These are phyloP conservation scores for Tuber umbilicatum DNA, from an alignment of 495 filamentous ascomycete species.

Conservation along the genomic window DNA sequence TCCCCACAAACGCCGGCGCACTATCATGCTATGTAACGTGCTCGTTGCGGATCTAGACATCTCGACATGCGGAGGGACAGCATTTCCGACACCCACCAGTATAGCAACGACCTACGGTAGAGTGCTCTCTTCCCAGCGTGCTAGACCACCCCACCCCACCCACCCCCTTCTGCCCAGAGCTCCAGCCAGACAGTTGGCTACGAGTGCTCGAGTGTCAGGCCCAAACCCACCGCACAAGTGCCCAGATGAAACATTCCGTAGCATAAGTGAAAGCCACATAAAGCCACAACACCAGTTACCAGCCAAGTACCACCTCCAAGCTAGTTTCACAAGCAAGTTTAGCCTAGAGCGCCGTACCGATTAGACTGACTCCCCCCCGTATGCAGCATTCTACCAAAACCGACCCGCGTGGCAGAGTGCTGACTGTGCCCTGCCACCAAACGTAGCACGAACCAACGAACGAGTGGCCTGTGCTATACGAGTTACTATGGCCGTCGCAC, in stretches of 20 bases:
- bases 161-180: no score
- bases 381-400: background rate
- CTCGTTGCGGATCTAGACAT: background rate
- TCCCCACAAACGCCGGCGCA: background rate
- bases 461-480: no score
- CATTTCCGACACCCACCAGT: background rate
- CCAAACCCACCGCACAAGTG: background rate
- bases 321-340: background rate
- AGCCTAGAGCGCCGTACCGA: background rate
- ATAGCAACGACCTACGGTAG: background rate
- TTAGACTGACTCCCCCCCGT: background rate
- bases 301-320: background rate
- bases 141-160: background rate
- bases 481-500: no score
- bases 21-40: background rate
- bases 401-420: background rate
- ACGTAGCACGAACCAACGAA: background rate
- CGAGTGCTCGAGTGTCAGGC: background rate
- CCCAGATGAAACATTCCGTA: background rate
- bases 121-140: background rate
- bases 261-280: background rate
- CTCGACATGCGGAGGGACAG: background rate
- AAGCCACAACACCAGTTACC: background rate
- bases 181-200: background rate
- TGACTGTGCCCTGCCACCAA: background rate